Evolutionary conservation across 768 basidiomycete genomes (phyloP), one percentile per base, ranked within the genome.

Genomic region (Lactifluus subvellereus): DNA sequence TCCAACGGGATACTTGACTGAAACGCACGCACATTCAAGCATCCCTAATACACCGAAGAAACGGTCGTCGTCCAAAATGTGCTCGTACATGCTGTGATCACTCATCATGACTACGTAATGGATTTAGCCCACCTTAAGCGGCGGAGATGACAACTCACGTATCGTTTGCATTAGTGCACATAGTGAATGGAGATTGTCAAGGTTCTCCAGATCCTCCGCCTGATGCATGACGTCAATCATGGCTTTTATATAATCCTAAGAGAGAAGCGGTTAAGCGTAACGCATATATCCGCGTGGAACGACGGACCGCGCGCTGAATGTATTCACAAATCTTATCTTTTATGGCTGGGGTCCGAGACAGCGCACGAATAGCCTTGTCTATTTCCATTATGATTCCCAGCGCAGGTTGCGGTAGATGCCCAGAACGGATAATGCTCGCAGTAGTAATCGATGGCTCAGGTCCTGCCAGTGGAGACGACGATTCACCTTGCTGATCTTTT

Each of bases 111-210:
- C 94, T 97, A 71, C 18, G 38, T 33, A 54, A 51, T 57, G 55
- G 40, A 22, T 14, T 56, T 27, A 48, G 47, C 40, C 49, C 53
- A 32, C 42, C 16, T 9, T 9, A 20, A 64, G 38, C 27, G 57
- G 33, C 7, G 35, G 43, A 57, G 43, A 57, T 47, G 22, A 14
- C 5, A 27, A 79, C 88, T 71, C 76, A 98, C 96, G 77, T 70
- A 98, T 95, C 20, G 92, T 90, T 74, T 97, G 94, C 87, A 95
- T 94, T 65, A 97, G 81, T 68, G 84, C 85, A 76, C 91, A 97
- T 48, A 98, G 74, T 4, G 91, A 86, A 77, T 98, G 96, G 59
- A 99, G 75, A 70, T 94, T 93, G 61, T 90, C 86, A 66, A 98
- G 73, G 69, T 84, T 90, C 76, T 99, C 95, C 71, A 95, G 77